Percentiles rank a stretch among this genome's conserved stretches.
These are phyloP conservation scores for Neurospora pannonica DNA, from an alignment of 495 filamentous ascomycete species.

Conservation along the genomic window DNA sequence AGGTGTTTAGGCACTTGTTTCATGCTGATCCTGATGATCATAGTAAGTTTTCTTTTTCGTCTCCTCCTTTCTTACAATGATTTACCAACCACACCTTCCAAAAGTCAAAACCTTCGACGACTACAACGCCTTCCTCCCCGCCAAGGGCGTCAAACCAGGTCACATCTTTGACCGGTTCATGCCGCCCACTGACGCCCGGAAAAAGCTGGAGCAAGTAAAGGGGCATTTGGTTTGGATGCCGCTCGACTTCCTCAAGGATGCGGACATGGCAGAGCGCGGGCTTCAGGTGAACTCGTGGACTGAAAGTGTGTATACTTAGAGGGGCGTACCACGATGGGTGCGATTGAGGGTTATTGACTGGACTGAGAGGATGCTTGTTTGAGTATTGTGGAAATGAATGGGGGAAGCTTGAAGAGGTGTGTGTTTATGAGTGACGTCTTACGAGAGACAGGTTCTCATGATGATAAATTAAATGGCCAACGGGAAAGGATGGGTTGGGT, in stretches of 20 bases:
- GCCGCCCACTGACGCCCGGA: conserved; percentile 56
- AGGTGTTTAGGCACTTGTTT: conserved; percentile 81
- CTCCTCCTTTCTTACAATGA: too few species aligned
- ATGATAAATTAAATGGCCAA: neutral
- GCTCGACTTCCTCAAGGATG: conserved; percentile 73
- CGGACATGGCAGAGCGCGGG: conserved; percentile 84
- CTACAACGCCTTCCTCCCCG: conserved; percentile 68
- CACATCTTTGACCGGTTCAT: conserved; percentile 75
- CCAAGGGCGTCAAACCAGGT: conserved; percentile 62
- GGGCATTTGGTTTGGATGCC: conserved; percentile 97
- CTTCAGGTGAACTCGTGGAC: conserved; percentile 42
- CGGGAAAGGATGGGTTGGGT: neutral
- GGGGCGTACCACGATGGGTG: neutral
- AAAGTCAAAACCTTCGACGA: conserved; percentile 77
- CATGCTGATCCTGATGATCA: conserved; percentile 86
- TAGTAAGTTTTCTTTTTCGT: too few species aligned
- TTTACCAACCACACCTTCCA: too few species aligned
- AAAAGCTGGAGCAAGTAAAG: conserved; percentile 67
- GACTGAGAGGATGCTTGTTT: neutral
- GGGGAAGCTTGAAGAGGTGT: neutral
- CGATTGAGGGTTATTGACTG: neutral
- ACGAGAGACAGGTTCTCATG: neutral
- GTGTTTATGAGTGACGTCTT: neutral
- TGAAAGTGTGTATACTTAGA: conserved; percentile 38
- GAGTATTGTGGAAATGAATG: neutral